These are phyloP conservation scores for Penicillium longicatenatum DNA, from an alignment of 495 filamentous ascomycete species.

Conservation along the genomic window DNA sequence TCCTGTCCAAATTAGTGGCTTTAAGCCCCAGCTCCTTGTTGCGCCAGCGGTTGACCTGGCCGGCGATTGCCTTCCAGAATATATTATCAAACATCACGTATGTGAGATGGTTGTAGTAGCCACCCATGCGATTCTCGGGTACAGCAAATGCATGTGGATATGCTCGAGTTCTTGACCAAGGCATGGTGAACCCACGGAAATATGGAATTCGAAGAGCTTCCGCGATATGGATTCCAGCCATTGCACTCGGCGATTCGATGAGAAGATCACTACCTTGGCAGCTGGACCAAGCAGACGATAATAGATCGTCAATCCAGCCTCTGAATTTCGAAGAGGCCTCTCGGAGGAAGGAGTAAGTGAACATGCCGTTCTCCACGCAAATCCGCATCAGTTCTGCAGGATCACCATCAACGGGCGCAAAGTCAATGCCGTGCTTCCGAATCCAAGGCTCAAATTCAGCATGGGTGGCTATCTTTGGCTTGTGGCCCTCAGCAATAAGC, in stretches of 20 bases:
- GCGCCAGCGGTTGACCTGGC: conserved; percentile 92
- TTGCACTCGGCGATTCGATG: conserved; percentile 94
- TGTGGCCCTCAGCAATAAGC: conserved; percentile 83
- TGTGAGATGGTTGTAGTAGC: conserved; percentile 90
- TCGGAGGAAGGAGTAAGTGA: conserved; percentile 86
- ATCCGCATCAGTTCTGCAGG: conserved; percentile 93
- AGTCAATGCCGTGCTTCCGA: conserved; percentile 88
- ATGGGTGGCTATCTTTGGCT: conserved; percentile 87
- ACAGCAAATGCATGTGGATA: conserved; percentile 99
- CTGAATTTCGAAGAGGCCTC: conserved; percentile 89
- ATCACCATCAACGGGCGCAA: conserved; percentile 83
- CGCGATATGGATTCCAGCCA: conserved; percentile 98
- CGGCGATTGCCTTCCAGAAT: conserved; percentile 91
- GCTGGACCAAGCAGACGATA: conserved; percentile 79
- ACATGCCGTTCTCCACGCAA: conserved; percentile 97
- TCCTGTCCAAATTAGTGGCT: conserved; percentile 80
- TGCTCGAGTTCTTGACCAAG: conserved; percentile 92
- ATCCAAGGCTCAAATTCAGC: conserved; percentile 88
- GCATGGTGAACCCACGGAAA: conserved; percentile 98
- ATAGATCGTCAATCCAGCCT: conserved; percentile 88
- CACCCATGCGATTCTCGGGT: conserved; percentile 89
- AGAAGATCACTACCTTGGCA: conserved; percentile 88
- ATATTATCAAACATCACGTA: conserved; percentile 98
- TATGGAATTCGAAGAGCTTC: conserved; percentile 93
- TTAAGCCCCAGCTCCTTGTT: conserved; percentile 76